Percentiles rank a stretch among this genome's conserved stretches.
Conservation (phyloP, 1,139 yeast species). For the Diutina scorzettiae region DNA sequence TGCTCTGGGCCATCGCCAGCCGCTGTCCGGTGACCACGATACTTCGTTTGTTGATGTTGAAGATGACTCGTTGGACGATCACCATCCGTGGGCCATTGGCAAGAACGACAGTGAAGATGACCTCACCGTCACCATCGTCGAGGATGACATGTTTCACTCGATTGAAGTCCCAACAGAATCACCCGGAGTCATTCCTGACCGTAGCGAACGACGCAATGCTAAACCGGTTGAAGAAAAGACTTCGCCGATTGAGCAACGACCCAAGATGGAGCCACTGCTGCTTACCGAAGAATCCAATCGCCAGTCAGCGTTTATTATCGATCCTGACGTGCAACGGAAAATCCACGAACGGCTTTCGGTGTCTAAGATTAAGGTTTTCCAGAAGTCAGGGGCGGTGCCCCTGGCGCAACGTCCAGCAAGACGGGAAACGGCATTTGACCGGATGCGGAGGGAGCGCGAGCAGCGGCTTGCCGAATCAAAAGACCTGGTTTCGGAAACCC, state of each 20-base stretch:
- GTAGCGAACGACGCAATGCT: not conserved
- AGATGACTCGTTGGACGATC: not conserved
- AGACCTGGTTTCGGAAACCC: not conserved
- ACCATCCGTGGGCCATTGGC: not conserved
- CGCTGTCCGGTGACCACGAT: too few relatives aligned
- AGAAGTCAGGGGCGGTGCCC: not conserved
- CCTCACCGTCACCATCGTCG: not conserved
- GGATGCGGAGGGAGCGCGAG: constrained; percentile 5
- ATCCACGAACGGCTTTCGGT: constrained; percentile 1
- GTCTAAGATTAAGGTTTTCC: constrained; percentile 3
- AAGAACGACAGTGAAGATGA: not conserved
- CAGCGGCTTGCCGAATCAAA: not conserved
- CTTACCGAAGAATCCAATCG: not conserved
- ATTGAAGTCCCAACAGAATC: not conserved
- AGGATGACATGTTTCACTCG: not conserved
- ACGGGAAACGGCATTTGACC: constrained; percentile 3
- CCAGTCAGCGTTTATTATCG: not conserved
- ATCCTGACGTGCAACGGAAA: constrained; percentile 4
- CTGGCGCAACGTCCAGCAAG: not conserved
- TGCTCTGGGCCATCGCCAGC: too few relatives aligned
- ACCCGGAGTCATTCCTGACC: not conserved
- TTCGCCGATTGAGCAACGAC: not conserved
- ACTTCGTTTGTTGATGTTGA: not conserved
- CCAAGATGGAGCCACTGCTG: not conserved
- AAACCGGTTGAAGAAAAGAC: too few relatives aligned